Evolutionary conservation across 2,329 filamentous ascomycete species (phyloP).

Genomic region (Endoconidiophora polonica): DNA sequence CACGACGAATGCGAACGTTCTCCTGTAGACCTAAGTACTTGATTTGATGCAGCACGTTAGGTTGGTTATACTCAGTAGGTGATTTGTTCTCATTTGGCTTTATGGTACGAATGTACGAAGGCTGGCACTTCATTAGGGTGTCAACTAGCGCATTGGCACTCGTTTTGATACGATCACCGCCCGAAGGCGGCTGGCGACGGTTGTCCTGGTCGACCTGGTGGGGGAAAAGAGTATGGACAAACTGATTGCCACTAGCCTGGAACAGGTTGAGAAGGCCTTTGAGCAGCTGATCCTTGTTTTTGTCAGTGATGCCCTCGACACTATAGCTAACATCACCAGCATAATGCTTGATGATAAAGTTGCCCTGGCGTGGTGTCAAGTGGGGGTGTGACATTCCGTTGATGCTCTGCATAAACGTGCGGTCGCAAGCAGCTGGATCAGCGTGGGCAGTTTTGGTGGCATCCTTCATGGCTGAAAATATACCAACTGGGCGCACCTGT

Average conservation of each 20-base stretch:
- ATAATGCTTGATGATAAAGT: constrained; percentile 98
- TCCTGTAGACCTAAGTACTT: constrained; percentile 99
- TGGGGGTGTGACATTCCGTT: constrained; percentile 86
- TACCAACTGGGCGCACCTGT: constrained; percentile 71
- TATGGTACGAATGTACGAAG: constrained; percentile 96
- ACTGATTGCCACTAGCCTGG: constrained; percentile 65
- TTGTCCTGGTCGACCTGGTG: constrained; percentile 91
- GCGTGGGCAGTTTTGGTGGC: constrained; percentile 97
- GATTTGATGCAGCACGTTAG: constrained; percentile 92
- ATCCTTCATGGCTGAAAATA: constrained; percentile 93
- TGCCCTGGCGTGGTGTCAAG: constrained; percentile 79
- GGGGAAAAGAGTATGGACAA: constrained; percentile 80
- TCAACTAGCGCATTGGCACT: constrained; percentile 91
- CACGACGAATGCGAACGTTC: constrained; percentile 91
- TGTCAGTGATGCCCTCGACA: constrained; percentile 93
- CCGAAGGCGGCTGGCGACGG: constrained; percentile 80
- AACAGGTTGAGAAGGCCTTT: constrained; percentile 87
- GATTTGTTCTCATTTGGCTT: constrained; percentile 99
- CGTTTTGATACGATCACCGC: constrained; percentile 86
- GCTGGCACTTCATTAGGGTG: constrained; percentile 91
- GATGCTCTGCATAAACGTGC: constrained; percentile 86
- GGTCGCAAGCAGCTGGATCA: constrained; percentile 82
- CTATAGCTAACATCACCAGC: constrained; percentile 92
- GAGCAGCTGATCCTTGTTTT: constrained; percentile 94
- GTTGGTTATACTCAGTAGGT: constrained; percentile 74